Conservation (phyloP, 2,329 filamentous ascomycete species). For the Sporothrix euskadiensis region DNA sequence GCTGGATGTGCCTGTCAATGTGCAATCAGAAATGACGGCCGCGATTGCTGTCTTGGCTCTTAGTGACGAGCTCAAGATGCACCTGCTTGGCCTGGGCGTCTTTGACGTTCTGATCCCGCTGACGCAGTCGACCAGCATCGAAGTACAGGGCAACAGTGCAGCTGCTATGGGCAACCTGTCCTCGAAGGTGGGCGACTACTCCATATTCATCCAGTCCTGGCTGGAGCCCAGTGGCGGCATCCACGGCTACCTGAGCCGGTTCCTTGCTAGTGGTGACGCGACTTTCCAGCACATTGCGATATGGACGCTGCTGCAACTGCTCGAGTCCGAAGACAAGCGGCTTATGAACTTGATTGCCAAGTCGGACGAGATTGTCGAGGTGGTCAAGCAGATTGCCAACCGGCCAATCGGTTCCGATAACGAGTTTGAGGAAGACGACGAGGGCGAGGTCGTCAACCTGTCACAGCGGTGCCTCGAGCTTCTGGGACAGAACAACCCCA, state of each 20-base stretch:
- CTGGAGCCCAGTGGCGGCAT: conserved; percentile 89
- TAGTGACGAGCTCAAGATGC: conserved; percentile 91
- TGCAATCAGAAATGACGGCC: conserved; percentile 99
- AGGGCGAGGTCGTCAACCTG: conserved; percentile 88
- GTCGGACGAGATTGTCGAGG: conserved; percentile 85
- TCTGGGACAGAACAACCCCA: conserved; percentile 72
- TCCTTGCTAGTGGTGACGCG: conserved; percentile 89
- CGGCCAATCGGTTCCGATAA: conserved; percentile 85
- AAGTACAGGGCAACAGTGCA: conserved; percentile 97
- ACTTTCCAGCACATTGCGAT: conserved; percentile 99
- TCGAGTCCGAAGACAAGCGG: conserved; percentile 90
- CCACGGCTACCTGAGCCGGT: conserved; percentile 89
- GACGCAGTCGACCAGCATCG: conserved; percentile 92
- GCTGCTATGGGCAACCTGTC: conserved; percentile 94
- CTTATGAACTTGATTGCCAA: conserved; percentile 87
- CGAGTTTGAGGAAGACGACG: conserved; percentile 83
- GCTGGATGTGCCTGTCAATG: conserved; percentile 85
- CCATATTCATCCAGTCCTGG: conserved; percentile 95
- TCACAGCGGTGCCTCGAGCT: conserved; percentile 88
- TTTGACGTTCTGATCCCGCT: conserved; percentile 96
- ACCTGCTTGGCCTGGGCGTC: conserved; percentile 86
- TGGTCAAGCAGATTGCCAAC: conserved; percentile 89
- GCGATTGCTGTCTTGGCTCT: conserved; percentile 94
- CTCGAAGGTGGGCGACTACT: conserved; percentile 96
- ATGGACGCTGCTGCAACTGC: conserved; percentile 92